Base-by-base conservation (phyloP, 1,284 basidiomycete species). In the Trametes pubescens region DNA sequence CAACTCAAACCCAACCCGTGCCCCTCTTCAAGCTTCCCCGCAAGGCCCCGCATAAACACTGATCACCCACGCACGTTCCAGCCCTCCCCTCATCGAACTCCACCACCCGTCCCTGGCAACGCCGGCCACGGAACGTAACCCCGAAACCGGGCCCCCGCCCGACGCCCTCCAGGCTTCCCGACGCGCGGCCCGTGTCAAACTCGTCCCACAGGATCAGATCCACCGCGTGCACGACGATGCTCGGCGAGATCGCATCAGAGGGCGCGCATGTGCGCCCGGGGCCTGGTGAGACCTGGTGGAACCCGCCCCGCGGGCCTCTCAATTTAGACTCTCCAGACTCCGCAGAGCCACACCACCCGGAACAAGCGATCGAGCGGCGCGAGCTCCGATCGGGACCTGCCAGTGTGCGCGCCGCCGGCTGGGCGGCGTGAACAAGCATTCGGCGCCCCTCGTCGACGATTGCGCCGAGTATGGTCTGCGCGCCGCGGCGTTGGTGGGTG, bases 291-390 rank as follows among this genome's bases (percentile, higher is more conserved):
- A 55, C 40, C 43, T 29, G 29, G 29, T 32, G 29, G 29, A 32
- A 32, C 29, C 29, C 29, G 29, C 29, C 29, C 8, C 29, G 29
- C 29, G 29, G 29, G 29, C 29, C 29, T 32, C 35, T 44, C 40
- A 21, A 46, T 57, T 52, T 59, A 59, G 58, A 47, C 58, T 52
- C 51, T 29, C 43, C 57, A 49, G 49, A 59, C 40, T 26, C 32
- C 49, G 57, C 57, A 52, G 57, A 34, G 57, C 58, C 58, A 52
- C 57, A 43, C 24, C 24, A 21, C 55, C 5, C 18, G 44, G 21
- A 24, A 9, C 13, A 22, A 11, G n/a, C 51, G 14, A n/a, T n/a
- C n/a, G 21, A 16, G 34, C 34, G 22, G 4, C 44, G 44, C n/a
- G 18, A 4, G 18, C 29, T 8, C 13, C 26, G 49, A 35, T 35